Conservation (phyloP, 176 grass and related monocot species). For the Bothriochloa decipiens region DNA sequence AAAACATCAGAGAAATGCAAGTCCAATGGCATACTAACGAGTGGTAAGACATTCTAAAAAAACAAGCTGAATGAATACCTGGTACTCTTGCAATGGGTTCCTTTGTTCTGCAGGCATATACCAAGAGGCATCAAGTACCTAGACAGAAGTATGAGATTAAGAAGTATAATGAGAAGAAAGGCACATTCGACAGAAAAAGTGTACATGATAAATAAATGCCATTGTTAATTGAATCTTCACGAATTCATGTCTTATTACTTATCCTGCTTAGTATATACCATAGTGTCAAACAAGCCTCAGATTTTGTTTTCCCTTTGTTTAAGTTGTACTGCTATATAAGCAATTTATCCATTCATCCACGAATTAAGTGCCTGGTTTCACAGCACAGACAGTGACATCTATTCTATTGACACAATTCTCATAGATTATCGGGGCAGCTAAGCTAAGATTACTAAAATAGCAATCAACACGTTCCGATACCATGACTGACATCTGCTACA, state of each 20-base stretch:
- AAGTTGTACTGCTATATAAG: too few species aligned
- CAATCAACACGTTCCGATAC: neutral
- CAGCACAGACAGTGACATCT: neutral
- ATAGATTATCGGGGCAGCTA: neutral
- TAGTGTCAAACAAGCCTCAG: neutral
- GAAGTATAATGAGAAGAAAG: neutral
- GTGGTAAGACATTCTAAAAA: neutral
- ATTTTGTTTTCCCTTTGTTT: too few species aligned
- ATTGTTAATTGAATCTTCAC: neutral
- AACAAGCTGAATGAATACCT: slow-evolving; percentile 46
- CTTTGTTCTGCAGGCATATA: slow-evolving; percentile 93
- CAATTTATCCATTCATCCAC: too few species aligned
- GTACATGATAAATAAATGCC: neutral
- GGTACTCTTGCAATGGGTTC: slow-evolving; percentile 94
- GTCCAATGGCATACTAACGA: neutral
- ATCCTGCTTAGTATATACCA: neutral
- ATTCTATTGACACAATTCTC: neutral
- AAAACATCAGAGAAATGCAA: neutral
- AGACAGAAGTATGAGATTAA: slow-evolving; percentile 21
- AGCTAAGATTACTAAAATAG: neutral
- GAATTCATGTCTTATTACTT: neutral
- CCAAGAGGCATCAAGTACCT: slow-evolving; percentile 99
- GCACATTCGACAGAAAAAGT: neutral
- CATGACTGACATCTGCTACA: neutral
- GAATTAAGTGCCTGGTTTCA: too few species aligned